Conservation (phyloP, 2,329 filamentous ascomycete genomes). For the Trematosphaeria pertusa region DNA sequence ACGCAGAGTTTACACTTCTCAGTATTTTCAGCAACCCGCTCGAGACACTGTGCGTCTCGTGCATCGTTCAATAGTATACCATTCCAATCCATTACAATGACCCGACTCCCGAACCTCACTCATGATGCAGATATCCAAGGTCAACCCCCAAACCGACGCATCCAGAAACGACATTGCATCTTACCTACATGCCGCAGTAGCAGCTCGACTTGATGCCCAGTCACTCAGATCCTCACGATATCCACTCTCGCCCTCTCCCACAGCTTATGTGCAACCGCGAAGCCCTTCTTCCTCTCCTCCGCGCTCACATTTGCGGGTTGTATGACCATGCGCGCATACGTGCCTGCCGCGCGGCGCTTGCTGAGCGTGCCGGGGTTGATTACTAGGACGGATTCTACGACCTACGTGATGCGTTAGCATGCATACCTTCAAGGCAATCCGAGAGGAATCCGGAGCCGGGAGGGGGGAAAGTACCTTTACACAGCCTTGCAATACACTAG, state of each 20-base stretch:
- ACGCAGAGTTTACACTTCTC: too few relatives aligned
- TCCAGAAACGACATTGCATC: too few relatives aligned
- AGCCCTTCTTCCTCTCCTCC: slow-evolving; percentile 62
- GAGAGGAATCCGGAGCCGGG: slow-evolving; percentile 8
- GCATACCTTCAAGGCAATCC: slow-evolving; percentile 24
- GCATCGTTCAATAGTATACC: too few relatives aligned
- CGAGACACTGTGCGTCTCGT: too few relatives aligned
- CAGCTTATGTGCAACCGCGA: slow-evolving; percentile 72
- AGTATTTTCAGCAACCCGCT: too few relatives aligned
- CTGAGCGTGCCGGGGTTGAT: slow-evolving; percentile 91
- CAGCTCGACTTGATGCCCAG: too few relatives aligned
- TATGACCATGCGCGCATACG: slow-evolving; percentile 81
- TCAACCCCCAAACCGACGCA: too few relatives aligned
- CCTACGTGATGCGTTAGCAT: slow-evolving; percentile 63
- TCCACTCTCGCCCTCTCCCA: slow-evolving; percentile 87
- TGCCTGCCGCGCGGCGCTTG: slow-evolving; percentile 83
- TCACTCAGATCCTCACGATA: slow-evolving; percentile 80
- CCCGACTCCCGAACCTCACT: too few relatives aligned
- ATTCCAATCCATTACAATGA: too few relatives aligned
- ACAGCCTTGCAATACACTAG: slow-evolving; percentile 84
- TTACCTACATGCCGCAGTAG: too few relatives aligned
- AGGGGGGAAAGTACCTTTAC: slow-evolving; percentile 71
- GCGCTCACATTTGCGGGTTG: slow-evolving; percentile 68
- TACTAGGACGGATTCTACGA: slow-evolving; percentile 86
- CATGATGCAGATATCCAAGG: too few relatives aligned